Evolutionary conservation across 495 filamentous ascomycete genomes (phyloP).

Genomic region (Aspergillus kassunensis): DNA sequence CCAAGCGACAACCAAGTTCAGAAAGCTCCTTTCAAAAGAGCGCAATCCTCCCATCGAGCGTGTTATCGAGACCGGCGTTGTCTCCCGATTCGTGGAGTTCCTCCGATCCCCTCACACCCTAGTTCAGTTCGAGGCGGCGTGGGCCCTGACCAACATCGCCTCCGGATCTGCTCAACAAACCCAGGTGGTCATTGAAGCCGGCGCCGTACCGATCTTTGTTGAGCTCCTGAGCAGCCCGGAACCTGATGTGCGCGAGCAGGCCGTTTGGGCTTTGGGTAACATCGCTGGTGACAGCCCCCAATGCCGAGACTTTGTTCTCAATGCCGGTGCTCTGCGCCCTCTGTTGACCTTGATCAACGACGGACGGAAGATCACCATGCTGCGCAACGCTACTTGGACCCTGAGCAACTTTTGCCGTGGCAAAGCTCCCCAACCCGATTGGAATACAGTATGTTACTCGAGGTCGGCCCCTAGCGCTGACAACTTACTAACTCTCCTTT

Average conservation of each 20-base stretch:
- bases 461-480: background rate
- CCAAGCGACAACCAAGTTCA: conserved; percentile 97
- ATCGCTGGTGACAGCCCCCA: conserved; percentile 98
- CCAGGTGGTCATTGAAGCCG: conserved; percentile 97
- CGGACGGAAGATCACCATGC: conserved; percentile 98
- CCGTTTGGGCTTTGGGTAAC: conserved; percentile 98
- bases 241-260: conserved; percentile 97
- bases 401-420: conserved; percentile 99
- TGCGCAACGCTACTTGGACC: conserved; percentile 98
- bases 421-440: conserved; percentile 98
- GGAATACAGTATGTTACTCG: conserved; percentile 67
- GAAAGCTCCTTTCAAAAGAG: conserved; percentile 97
- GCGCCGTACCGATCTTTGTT: conserved; percentile 97
- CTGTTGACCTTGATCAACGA: conserved; percentile 87
- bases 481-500: conserved; percentile 16
- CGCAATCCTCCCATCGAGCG: conserved; percentile 98
- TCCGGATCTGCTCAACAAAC: conserved; percentile 96
- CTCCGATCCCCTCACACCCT: conserved; percentile 96
- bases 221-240: conserved; percentile 93
- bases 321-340: conserved; percentile 83
- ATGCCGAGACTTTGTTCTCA: conserved; percentile 93
- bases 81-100: conserved; percentile 96
- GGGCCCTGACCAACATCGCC: conserved; percentile 99
- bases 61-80: conserved; percentile 98
- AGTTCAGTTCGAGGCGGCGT: conserved; percentile 98